Percentiles rank a stretch among this genome's conserved stretches.
Conservation (phyloP, 768 basidiomycete genomes). For the Thelephora aurantiotincta region DNA sequence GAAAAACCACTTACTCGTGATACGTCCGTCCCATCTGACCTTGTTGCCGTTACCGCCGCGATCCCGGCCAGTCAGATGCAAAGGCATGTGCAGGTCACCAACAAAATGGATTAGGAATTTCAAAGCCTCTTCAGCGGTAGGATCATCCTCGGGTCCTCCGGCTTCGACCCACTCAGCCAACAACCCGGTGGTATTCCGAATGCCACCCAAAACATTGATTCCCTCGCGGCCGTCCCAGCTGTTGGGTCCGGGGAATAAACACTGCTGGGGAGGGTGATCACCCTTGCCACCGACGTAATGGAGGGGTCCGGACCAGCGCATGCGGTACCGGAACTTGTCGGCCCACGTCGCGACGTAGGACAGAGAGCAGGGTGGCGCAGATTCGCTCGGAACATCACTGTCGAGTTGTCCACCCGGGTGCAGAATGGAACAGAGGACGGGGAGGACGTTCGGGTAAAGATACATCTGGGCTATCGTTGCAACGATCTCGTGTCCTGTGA, state of each 20-base stretch:
- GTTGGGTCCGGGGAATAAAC: conserved; percentile 58
- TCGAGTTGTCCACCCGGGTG: conserved; percentile 17
- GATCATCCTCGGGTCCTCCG: conserved; percentile 12
- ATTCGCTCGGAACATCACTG: conserved; percentile 7
- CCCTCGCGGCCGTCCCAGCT: conserved; percentile 54
- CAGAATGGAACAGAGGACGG: conserved; percentile 59
- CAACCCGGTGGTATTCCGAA: conserved; percentile 61
- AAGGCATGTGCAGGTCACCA: conserved; percentile 87
- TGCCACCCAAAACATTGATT: conserved; percentile 63
- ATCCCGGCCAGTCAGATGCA: conserved; percentile 82
- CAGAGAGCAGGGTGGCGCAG: conserved; percentile 53
- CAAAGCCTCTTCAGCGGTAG: conserved; percentile 57
- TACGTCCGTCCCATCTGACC: conserved; percentile 57
- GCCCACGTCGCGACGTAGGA: conserved; percentile 85
- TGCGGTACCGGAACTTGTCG: conserved; percentile 47
- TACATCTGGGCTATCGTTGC: conserved; percentile 93
- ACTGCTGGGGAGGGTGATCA: conserved; percentile 67
- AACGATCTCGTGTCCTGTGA: conserved; percentile 74
- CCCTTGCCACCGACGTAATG: conserved; percentile 65
- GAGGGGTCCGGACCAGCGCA: conserved; percentile 53
- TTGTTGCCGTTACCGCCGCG: conserved; percentile 77
- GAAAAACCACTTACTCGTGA: conserved; percentile 41
- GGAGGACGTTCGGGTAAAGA: conserved; percentile 57
- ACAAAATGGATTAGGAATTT: conserved; percentile 90
- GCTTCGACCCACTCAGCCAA: conserved; percentile 32